phyloP scores from a whole-genome alignment of 352 stramenopile genomes.

The Globisporangium spinosum region DNA sequence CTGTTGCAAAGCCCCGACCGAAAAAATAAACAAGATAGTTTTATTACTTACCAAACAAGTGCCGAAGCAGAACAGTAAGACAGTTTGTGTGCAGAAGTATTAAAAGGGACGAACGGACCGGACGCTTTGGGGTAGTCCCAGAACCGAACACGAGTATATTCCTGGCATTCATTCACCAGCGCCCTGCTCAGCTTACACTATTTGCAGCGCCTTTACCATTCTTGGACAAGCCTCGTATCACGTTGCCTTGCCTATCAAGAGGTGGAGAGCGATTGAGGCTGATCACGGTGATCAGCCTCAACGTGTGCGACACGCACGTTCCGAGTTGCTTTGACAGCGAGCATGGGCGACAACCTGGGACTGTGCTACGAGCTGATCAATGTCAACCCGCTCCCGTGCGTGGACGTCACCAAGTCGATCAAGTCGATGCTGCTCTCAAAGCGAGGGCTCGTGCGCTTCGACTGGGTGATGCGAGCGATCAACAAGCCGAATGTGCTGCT shows the following conservation, averaged over 20 bases:
- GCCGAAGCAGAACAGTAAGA: too few relatives aligned
- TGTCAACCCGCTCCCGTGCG: background rate
- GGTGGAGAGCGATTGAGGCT: background rate
- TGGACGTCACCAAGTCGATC: background rate
- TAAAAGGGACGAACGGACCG: too few relatives aligned
- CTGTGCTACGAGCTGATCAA: background rate
- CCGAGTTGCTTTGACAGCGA: background rate
- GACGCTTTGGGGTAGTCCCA: background rate
- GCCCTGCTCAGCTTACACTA: background rate
- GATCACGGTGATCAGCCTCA: background rate
- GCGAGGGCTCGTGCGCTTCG: background rate
- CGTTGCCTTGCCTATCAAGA: background rate
- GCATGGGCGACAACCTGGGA: background rate
- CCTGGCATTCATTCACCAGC: background rate
- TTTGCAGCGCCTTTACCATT: background rate
- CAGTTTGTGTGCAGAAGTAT: too few relatives aligned
- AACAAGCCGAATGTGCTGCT: background rate
- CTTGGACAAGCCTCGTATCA: background rate
- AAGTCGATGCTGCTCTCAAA: conserved; percentile 10
- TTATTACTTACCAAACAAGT: too few relatives aligned
- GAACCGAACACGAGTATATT: background rate
- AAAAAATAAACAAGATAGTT: background rate
- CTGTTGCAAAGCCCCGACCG: background rate
- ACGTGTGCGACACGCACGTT: background rate
- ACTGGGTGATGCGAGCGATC: background rate